phyloP scores from a whole-genome alignment of 2,329 filamentous ascomycete genomes.

The Aspergillus novoparasiticus region DNA sequence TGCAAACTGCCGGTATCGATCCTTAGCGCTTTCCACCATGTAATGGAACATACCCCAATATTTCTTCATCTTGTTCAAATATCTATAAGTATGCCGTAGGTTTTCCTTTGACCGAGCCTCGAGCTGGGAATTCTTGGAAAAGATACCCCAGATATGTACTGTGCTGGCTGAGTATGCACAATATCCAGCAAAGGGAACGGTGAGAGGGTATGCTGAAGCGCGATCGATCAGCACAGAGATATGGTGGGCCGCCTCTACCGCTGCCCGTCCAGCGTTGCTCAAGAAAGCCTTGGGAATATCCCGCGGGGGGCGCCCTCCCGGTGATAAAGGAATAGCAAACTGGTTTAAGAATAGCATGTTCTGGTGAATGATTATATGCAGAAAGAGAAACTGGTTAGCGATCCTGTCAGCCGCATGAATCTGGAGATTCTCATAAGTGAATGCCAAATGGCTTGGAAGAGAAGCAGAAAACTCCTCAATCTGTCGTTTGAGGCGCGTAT shows the following conservation, averaged over 20 bases:
- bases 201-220: slow-evolving; percentile 75
- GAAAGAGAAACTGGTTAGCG: slow-evolving; percentile 87
- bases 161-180: slow-evolving; percentile 91
- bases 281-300: slow-evolving; percentile 79
- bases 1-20: slow-evolving; percentile 81
- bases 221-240: slow-evolving; percentile 85
- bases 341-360: slow-evolving; percentile 87
- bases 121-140: slow-evolving; percentile 76
- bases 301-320: slow-evolving; percentile 64
- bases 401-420: slow-evolving; percentile 81
- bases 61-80: slow-evolving; percentile 90
- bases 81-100: slow-evolving; percentile 83
- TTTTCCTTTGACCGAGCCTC: slow-evolving; percentile 81
- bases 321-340: slow-evolving; percentile 73
- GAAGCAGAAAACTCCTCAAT: slow-evolving; percentile 69
- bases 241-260: slow-evolving; percentile 79
- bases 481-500: slow-evolving; percentile 69
- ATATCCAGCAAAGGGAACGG: slow-evolving; percentile 92
- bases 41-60: slow-evolving; percentile 99
- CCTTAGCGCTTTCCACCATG: slow-evolving; percentile 89
- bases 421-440: slow-evolving; percentile 79
- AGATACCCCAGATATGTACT: slow-evolving; percentile 90
- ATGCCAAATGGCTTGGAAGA: slow-evolving; percentile 72
- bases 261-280: slow-evolving; percentile 71
- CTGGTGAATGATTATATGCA: slow-evolving; percentile 89